Percentiles rank a stretch among this genome's conserved stretches.
Conservation (phyloP, 148 eudicot species). For the Amaranthus cruentus region DNA sequence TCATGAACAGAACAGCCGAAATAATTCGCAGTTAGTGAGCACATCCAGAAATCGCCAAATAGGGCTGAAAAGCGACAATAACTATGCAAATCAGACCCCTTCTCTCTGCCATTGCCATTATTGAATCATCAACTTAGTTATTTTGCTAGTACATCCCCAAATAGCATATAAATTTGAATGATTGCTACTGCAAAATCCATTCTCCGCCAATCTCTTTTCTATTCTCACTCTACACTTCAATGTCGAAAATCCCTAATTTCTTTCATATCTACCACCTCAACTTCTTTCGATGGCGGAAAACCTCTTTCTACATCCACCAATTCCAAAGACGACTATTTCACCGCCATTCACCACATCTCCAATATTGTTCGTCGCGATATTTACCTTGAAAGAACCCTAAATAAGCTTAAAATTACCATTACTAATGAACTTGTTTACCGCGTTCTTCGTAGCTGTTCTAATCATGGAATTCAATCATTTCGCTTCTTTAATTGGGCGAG, state of each 20-base stretch:
- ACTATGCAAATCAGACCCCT: too few relatives aligned
- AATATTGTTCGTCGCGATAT: slow-evolving; percentile 83
- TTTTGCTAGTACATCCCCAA: too few relatives aligned
- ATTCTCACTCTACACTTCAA: background rate
- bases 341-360: slow-evolving; percentile 83
- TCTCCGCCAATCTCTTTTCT: slow-evolving; percentile 24
- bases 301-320: slow-evolving; percentile 20
- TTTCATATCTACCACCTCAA: slow-evolving; percentile 2
- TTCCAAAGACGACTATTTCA: slow-evolving; percentile 68
- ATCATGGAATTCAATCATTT: slow-evolving; percentile 53
- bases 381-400: slow-evolving; percentile 82
- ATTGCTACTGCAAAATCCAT: slow-evolving; percentile 22
- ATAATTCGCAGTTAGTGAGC: too few relatives aligned
- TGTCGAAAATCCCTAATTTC: slow-evolving; percentile 4
- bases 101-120: too few relatives aligned
- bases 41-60: too few relatives aligned
- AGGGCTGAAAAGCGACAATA: too few relatives aligned
- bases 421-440: slow-evolving; percentile 77
- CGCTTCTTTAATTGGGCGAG: slow-evolving; percentile 93
- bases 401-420: slow-evolving; percentile 56
- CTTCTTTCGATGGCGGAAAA: background rate
- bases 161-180: slow-evolving; percentile 15
- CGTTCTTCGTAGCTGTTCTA: slow-evolving; percentile 65
- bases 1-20: too few relatives aligned
- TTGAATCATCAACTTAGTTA: too few relatives aligned